Base-by-base conservation (phyloP, 2,329 filamentous ascomycete species). In the Colletotrichum ledebouriae region DNA sequence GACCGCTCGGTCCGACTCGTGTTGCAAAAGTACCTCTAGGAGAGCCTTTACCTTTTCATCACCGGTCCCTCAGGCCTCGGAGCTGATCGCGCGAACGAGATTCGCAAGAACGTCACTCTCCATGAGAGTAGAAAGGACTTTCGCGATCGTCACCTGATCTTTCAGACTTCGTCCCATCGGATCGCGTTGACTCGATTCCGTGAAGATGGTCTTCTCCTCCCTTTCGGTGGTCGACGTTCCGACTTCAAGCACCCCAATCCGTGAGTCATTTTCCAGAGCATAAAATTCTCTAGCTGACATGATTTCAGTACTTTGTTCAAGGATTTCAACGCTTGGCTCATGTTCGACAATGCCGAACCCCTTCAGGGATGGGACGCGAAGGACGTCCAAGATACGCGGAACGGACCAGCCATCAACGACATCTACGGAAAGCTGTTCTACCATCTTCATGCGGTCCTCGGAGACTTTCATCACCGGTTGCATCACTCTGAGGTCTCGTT, bases 371-470 rank as follows among this genome's bases (percentile, higher is more conserved):
- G 81, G 81, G 3, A 53, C 1, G 20, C 72, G 2, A 3, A 66
- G 2, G 78, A 82, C 1, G 71, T 80, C 44, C 10, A 57, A 12
- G 34, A 61, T 11, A 69, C n/a, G 42, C 71, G 34, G n/a, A 71
- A 10, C 17, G 67, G 58, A n/a, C 65, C n/a, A 33, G 75, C 78
- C 6, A 75, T 72, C 57, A 71, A 74, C 9, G 81, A 84, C 59
- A 46, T 79, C 1, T 80, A 82, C 58, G 81, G 81, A 17, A 75
- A 75, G 15, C 72, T 84, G 0, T 81, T 74, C 70, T 73, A 74
- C 46, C 75, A 76, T 58, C 15, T 84, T 6, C 72, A 70, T 0
- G 57, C 72, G 6, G 22, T 74, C 67, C 83, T 1, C 12, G 68
- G 0, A 9, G 63, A 2, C 25, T 83, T 82, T 63, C 76, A 73